Base-by-base conservation (phyloP, 2,329 filamentous ascomycete species). In the Colletotrichum somersetense region DNA sequence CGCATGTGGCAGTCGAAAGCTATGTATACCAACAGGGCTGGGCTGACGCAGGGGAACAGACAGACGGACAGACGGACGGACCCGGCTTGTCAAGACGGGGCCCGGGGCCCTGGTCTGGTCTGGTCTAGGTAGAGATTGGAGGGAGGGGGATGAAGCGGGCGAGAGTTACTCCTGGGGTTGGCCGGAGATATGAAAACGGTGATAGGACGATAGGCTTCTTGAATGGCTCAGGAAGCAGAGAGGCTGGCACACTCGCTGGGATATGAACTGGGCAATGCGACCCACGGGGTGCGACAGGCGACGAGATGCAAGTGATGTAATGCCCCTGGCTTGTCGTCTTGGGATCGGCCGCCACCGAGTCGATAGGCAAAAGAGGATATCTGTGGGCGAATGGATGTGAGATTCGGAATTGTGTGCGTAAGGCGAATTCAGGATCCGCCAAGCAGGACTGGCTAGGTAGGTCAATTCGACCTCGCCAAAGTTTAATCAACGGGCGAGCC, bases 11-110 rank as follows among this genome's bases (percentile, higher is more conserved):
- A 48, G 55, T 58, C 67, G 58, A 67, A 73, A 59, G 71, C 68
- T 67, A 74, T 71, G 71, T 72, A 72, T 72, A 73, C 75, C 71
- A 69, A 68, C 74, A 76, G 74, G 76, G 74, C 77, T 76, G 76
- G 76, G 76, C 75, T 78, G 77, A 78, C 75, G 77, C 74, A 75
- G 72, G 68, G 74, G 69, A 66, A 75, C 35, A 38, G 8, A 38
- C n/a, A 66, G 75, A 26, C n/a, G 38, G 48, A 71, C 57, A 57
- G 52, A 40, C 56, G 57, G 69, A 72, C 75, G 70, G 71, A 72
- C 73, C 73, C 64, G 69, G 74, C 70, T 73, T 67, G 70, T 72
- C 70, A 65, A 68, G 74, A 75, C 74, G 74, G 71, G 75, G 63
- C 55, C 57, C 48, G 33, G 46, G 72, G 57, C 52, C 72, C 65